Percentiles rank a stretch among this genome's conserved stretches.
These are phyloP conservation scores for Eurotiales sp. DNA, from an alignment of 2,329 filamentous ascomycete genomes.

Conservation along the genomic window DNA sequence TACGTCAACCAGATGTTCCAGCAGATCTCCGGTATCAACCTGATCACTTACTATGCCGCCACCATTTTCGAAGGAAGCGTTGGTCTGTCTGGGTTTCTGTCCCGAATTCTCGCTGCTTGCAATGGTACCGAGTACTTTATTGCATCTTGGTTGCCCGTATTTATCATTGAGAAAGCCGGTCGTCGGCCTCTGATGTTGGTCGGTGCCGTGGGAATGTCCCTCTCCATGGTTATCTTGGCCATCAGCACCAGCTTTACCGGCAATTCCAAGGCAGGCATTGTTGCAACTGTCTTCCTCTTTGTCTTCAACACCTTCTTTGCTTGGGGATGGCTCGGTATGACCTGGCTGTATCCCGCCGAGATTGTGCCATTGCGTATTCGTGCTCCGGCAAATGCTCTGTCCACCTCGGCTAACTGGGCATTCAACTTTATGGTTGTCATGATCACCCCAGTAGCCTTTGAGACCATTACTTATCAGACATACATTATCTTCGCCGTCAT, in stretches of 20 bases:
- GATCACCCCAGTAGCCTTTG: conserved; percentile 60
- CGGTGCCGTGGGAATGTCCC: conserved; percentile 60
- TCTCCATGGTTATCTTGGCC: conserved; percentile 61
- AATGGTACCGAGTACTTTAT: conserved; percentile 55
- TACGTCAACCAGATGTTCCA: conserved; percentile 58
- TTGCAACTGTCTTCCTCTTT: conserved; percentile 54
- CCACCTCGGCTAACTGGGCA: conserved; percentile 59
- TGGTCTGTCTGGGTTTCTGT: conserved; percentile 36
- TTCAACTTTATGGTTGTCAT: conserved; percentile 65
- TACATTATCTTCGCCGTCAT: conserved; percentile 57
- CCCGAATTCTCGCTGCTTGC: conserved; percentile 50
- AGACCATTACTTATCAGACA: conserved; percentile 52
- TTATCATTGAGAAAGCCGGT: conserved; percentile 49
- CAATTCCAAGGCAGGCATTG: conserved; percentile 38
- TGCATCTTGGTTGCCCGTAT: conserved; percentile 49
- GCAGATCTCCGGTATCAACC: conserved; percentile 44
- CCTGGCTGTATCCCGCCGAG: conserved; percentile 61
- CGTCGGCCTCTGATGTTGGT: conserved; percentile 69
- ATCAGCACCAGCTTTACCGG: conserved; percentile 35
- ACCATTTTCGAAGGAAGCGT: conserved; percentile 42
- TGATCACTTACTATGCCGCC: conserved; percentile 46
- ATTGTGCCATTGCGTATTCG: conserved; percentile 47
- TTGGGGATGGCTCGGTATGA: conserved; percentile 58
- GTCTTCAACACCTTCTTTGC: conserved; percentile 62
- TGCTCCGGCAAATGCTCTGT: conserved; percentile 61